Evolutionary conservation across 306 rosid genomes (phyloP).

Genomic region (Cicer pinnatifidum): DNA sequence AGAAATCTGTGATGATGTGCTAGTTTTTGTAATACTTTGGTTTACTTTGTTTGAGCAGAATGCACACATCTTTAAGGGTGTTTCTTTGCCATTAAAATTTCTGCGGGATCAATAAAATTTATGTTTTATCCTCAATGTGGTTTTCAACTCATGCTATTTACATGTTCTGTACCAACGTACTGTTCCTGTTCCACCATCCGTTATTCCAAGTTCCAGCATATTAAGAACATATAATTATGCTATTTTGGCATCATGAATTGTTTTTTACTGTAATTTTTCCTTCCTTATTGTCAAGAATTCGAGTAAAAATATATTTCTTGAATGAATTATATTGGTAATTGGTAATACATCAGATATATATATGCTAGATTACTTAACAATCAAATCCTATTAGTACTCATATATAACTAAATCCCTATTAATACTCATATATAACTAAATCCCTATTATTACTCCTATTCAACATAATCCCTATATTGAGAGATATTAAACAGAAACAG

Average conservation of each 20-base stretch:
- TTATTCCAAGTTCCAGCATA: too few species aligned
- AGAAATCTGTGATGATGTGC: not conserved
- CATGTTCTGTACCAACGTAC: constrained; percentile 14
- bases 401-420: too few species aligned
- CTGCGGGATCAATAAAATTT: not conserved
- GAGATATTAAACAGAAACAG: too few species aligned
- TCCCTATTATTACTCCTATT: too few species aligned
- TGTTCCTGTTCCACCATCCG: constrained; percentile 19
- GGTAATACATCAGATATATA: too few species aligned
- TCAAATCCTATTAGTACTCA: too few species aligned
- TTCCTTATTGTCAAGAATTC: too few species aligned
- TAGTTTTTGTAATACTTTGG: constrained; percentile 11
- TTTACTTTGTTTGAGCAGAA: constrained; percentile 19
- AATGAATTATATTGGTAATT: too few species aligned
- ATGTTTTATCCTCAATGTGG: not conserved
- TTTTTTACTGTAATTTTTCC: not conserved
- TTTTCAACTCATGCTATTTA: constrained; percentile 18
- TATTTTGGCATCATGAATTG: constrained; percentile 14
- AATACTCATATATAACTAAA: too few species aligned
- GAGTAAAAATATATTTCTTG: too few species aligned
- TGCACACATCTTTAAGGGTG: constrained; percentile 12
- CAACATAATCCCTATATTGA: too few species aligned
- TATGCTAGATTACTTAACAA: too few species aligned
- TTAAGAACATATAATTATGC: not conserved
- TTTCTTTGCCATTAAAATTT: constrained; percentile 19